Evolutionary conservation across 148 eudicot species (phyloP), one percentile per base, ranked within the genome.

Genomic region (Rhododendron ovatum): DNA sequence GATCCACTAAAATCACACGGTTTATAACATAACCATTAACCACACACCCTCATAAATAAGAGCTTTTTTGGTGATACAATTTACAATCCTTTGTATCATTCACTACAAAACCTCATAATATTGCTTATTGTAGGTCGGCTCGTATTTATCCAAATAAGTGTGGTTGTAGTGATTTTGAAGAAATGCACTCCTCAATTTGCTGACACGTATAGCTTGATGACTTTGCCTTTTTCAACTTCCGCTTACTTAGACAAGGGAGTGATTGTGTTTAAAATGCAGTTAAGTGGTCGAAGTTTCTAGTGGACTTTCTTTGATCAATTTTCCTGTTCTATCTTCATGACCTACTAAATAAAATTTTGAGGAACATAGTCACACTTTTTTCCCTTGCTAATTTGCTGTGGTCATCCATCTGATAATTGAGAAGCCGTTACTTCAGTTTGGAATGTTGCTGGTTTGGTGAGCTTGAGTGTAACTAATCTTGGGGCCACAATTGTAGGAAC

Each of bases 401-500:
- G 24, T 24, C 30, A 67, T 83, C n/a, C 15, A 33, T 83, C 37
- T 83, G 77, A 65, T 83, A 83, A 17, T 80, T 51, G 65, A 30
- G 65, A 51, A 80, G n/a, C 39, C 77, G 3, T 69, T 51, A 24
- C 24, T 80, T 57, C 30, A 37, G 8, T 39, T 87, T 78, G 22
- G 35, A 39, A 26, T 26, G 28, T 67, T 78, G 50, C 30, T 84
- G 39, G 47, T 80, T 85, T 80, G 78, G 51, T 85, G 48, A 80
- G 5, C 41, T 73, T 37, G 80, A 75, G 13, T 18, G 28, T 47
- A 84, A 67, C 57, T 78, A 63, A 4, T 65, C 53, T 85, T 65
- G 63, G 55, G 59, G 41, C 13, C 78, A 18, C 41, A 45, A 84
- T 73, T 85, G 73, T 84, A 97, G 99, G 95, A 97, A 97, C 89